Conservation (phyloP, 2,329 filamentous ascomycete genomes). For the Davidsoniella eucalypti region DNA sequence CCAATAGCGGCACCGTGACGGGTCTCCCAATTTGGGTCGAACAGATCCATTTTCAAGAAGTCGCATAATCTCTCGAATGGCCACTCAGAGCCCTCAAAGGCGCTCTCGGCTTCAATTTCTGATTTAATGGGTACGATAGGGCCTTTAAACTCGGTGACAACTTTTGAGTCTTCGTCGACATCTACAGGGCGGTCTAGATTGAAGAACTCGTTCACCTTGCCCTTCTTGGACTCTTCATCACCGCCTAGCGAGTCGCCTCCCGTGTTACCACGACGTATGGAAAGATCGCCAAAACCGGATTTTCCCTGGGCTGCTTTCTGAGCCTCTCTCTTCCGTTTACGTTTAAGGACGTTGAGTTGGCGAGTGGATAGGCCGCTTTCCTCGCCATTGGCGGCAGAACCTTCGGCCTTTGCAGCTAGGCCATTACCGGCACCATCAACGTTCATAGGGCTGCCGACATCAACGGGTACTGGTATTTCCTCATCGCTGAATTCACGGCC, state of each 20-base stretch:
- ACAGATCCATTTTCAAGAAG: conserved; percentile 82
- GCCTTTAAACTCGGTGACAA: conserved; percentile 93
- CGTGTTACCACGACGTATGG: conserved; percentile 45
- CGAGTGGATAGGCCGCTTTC: conserved; percentile 70
- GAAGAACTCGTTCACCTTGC: conserved; percentile 68
- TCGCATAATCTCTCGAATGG: conserved; percentile 89
- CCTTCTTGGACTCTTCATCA: conserved; percentile 33
- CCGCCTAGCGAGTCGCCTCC: conserved; percentile 47
- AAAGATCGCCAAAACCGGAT: conserved; percentile 75
- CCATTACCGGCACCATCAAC: conserved; percentile 22
- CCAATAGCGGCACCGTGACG: conserved; percentile 94
- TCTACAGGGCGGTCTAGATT: conserved; percentile 64
- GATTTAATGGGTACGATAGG: conserved; percentile 67
- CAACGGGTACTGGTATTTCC: conserved; percentile 40
- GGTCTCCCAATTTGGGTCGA: conserved; percentile 87
- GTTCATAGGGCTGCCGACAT: conserved; percentile 28
- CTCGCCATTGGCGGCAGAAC: conserved; percentile 30
- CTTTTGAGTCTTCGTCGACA: conserved; percentile 75
- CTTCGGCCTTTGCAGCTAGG: conserved; percentile 18
- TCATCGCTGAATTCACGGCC: conserved; percentile 78
- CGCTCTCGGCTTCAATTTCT: conserved; percentile 61
- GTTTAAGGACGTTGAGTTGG: conserved; percentile 85
- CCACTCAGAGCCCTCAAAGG: conserved; percentile 71
- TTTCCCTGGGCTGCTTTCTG: conserved; percentile 77
- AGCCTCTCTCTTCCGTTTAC: conserved; percentile 80